Percentiles rank a stretch among this genome's conserved stretches.
Conservation (phyloP, 768 basidiomycete species). For the Kwoniella sp. region DNA sequence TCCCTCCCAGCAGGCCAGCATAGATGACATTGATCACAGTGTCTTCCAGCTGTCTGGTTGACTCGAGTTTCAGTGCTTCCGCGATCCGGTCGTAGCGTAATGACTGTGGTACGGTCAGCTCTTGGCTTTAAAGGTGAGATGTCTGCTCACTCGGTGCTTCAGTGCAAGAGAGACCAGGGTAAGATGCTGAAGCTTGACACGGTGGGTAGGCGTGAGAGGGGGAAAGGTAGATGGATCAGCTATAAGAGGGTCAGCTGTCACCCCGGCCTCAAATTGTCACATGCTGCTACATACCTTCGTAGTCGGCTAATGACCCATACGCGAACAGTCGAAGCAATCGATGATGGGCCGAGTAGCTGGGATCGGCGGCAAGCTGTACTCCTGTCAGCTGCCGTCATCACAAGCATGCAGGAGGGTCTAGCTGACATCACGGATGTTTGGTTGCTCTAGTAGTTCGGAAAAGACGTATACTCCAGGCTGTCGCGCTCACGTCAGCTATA, state of each 20-base stretch:
- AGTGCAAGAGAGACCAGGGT: conserved; percentile 80
- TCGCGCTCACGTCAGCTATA: neutral
- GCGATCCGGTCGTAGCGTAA: conserved; percentile 75
- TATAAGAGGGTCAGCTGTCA: neutral
- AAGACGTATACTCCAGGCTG: conserved; percentile 84
- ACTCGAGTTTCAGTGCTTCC: conserved; percentile 65
- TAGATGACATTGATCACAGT: conserved; percentile 97
- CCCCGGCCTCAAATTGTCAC: neutral
- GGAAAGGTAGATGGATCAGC: conserved; percentile 55
- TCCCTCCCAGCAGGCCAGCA: conserved; percentile 79
- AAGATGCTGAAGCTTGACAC: conserved; percentile 84
- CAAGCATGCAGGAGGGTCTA: neutral
- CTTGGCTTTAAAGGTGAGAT: neutral
- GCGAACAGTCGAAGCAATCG: conserved; percentile 79
- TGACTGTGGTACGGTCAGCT: conserved; percentile 55
- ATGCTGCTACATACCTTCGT: conserved; percentile 58
- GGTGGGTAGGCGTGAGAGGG: conserved; percentile 65
- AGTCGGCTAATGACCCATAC: conserved; percentile 80
- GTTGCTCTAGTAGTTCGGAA: conserved; percentile 74
- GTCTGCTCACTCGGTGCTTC: conserved; percentile 63
- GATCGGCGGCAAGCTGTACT: conserved; percentile 61
- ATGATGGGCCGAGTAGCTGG: conserved; percentile 62
- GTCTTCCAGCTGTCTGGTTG: conserved; percentile 86
- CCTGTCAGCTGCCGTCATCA: neutral
- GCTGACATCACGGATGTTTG: conserved; percentile 77